Evolutionary conservation across 495 filamentous ascomycete species (phyloP).

Genomic region (Choiromyces venosus): DNA sequence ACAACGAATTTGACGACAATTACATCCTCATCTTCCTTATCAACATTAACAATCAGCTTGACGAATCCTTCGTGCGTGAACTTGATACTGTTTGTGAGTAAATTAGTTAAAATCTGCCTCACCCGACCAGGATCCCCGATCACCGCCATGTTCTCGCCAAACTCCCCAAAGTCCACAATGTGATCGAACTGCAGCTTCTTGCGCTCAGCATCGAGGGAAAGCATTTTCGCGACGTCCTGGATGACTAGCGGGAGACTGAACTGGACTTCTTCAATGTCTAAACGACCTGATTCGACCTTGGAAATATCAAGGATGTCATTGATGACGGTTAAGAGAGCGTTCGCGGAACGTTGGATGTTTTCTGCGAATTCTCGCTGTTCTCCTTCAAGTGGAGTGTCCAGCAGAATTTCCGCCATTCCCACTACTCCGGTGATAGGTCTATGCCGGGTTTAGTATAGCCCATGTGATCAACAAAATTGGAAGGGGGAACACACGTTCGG

Average conservation of each 20-base stretch:
- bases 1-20: conserved; percentile 59
- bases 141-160: conserved; percentile 43
- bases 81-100: conserved; percentile 86
- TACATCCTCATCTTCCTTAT: conserved; percentile 48
- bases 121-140: conserved; percentile 74
- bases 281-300: conserved; percentile 71
- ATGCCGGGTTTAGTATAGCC: background rate
- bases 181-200: conserved; percentile 48
- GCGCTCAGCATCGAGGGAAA: conserved; percentile 50
- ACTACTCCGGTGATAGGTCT: conserved; percentile 67
- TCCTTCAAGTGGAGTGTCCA: conserved; percentile 59
- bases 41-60: conserved; percentile 49
- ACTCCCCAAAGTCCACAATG: conserved; percentile 40
- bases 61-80: conserved; percentile 73
- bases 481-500: conserved; percentile 68
- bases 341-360: conserved; percentile 74
- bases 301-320: conserved; percentile 88
- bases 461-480: background rate
- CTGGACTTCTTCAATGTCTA: conserved; percentile 71
- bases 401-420: conserved; percentile 63
- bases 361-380: conserved; percentile 71
- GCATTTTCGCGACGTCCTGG: conserved; percentile 62
- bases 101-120: conserved; percentile 76
- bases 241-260: conserved; percentile 73
- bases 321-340: conserved; percentile 76